Evolutionary conservation across 805 yeast species (phyloP), one percentile per base, ranked within the genome.

Genomic region (Lipomyces chichibuensis): DNA sequence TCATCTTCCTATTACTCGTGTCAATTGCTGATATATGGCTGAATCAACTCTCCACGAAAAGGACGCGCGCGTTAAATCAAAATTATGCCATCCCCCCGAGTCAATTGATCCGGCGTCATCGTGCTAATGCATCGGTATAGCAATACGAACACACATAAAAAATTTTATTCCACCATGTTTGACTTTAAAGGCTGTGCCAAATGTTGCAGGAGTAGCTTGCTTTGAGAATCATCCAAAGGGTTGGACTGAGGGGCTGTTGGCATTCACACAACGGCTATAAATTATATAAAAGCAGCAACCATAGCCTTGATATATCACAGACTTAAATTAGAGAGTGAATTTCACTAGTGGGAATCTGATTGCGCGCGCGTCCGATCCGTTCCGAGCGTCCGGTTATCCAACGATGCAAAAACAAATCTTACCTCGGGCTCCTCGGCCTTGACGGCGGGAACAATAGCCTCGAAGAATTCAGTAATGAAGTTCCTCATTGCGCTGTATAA

Each of bases 361-460:
- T 43, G 49, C 20, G 23, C 23, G 23, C 23, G 49, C 49, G 49
- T 43, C 49, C 49, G 33, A 54, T 29, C 2, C 33, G 20, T 29
- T 29, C 57, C 57, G 37, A 54, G 57, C 37, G 13, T 52, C 17
- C 14, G 7, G 32, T 52, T 13, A 52, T 14, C 17, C 17, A 37
- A 11, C 57, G 9, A 53, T 53, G 8, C 39, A 29, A 54, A 1
- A 8, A 5, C 14, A 32, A 35, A 23, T 4, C 69, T 39, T 62
- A 66, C 70, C 65, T 60, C 70, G n/a, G 70, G 70, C 69, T 65
- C 71, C 65, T 67, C 71, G 13, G 71, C 71, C 65, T 67, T 65
- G 37, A 65, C 62, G 39, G 68, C 66, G 14, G 71, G 71, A 32
- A 66, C 69, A 57, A 67, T 60, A 32, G 71, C 66, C 64, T 65